Percentiles rank a stretch among this genome's conserved stretches.
These are phyloP conservation scores for Podospora didyma DNA, from an alignment of 495 filamentous ascomycete species.

Conservation along the genomic window DNA sequence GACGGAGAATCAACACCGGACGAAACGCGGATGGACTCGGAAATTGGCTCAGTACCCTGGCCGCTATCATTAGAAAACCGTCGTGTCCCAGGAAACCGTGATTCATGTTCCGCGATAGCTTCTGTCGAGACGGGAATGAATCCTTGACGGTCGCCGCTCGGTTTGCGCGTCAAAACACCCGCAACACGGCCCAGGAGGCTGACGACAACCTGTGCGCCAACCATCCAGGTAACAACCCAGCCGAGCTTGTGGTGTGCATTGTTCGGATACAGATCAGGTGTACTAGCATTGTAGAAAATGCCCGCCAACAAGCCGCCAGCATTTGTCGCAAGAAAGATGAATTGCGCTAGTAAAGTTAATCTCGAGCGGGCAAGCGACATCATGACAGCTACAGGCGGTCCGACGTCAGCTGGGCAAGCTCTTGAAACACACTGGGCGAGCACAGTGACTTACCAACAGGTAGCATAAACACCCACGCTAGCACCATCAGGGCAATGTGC, in stretches of 20 bases:
- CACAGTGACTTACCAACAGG: conserved; percentile 61
- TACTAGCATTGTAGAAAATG: conserved; percentile 74
- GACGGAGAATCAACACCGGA: conserved; percentile 51
- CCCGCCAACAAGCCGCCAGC: conserved; percentile 66
- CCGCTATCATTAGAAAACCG: conserved; percentile 84
- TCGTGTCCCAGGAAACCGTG: conserved; percentile 42
- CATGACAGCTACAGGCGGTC: conserved; percentile 61
- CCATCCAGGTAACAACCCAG: conserved; percentile 75
- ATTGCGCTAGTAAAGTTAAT: conserved; percentile 66
- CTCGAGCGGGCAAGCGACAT: conserved; percentile 79
- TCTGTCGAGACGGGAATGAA: conserved; percentile 69
- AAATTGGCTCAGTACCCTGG: conserved; percentile 74
- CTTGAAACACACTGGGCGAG: background rate
- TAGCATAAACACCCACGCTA: conserved; percentile 80
- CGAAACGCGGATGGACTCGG: conserved; percentile 60
- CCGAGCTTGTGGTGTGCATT: conserved; percentile 88
- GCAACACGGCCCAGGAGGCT: conserved; percentile 55
- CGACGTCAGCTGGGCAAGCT: too few species aligned
- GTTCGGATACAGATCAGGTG: conserved; percentile 82
- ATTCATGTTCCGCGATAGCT: conserved; percentile 60
- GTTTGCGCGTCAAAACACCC: conserved; percentile 27
- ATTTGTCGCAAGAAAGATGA: conserved; percentile 71
- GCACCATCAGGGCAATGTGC: conserved; percentile 76
- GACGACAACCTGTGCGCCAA: conserved; percentile 64
- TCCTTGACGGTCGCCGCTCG: conserved; percentile 37